Evolutionary conservation across 495 filamentous ascomycete genomes (phyloP), one percentile per base, ranked within the genome.

Genomic region (Podospora conica): DNA sequence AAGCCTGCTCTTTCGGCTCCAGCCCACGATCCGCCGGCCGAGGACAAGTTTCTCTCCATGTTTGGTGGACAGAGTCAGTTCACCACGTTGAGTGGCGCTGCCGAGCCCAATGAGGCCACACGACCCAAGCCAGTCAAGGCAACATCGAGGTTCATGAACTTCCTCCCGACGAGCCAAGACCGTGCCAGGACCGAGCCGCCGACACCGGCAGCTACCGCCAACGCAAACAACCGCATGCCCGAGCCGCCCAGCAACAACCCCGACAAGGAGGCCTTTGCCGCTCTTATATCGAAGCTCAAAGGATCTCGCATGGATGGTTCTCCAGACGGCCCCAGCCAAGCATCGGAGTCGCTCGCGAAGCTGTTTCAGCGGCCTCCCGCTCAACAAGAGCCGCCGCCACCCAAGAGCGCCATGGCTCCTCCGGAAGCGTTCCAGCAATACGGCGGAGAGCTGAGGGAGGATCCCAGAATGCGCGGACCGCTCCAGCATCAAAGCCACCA

Each of bases 231-330:
- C 31, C 53, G 20, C 8, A 21, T 60, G 0, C 27, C 23, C 9
- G 65, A 67, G 24, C 68, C 79, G 9, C 66, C 80, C 33, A 80
- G 83, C n/a, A 82, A 83, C 33, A 82, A 83, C 65, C 88, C 90
- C 23, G 94, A 98, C 66, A 93, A 91, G 76, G 88, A 91, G 78
- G 95, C 91, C 1, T 98, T 98, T 74, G 89, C 94, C 66, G 86
- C 88, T 56, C 89, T 98, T 53, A 78, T 98, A 31, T 85, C 90
- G 66, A 96, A 97, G 84, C 85, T 98, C 48, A 79, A 85, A 60
- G 59, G 72, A 73, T 68, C 78, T 71, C 67, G 78, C 53, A 0
- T 66, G 66, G 27, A 67, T 1, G 31, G 70, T 18, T 24, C 57
- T 12, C 12, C 69, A 65, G 56, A 73, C 69, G 12, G 71, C 63